Evolutionary conservation across 345 rosid species (phyloP).

Genomic region (Ceriops zippeliana): DNA sequence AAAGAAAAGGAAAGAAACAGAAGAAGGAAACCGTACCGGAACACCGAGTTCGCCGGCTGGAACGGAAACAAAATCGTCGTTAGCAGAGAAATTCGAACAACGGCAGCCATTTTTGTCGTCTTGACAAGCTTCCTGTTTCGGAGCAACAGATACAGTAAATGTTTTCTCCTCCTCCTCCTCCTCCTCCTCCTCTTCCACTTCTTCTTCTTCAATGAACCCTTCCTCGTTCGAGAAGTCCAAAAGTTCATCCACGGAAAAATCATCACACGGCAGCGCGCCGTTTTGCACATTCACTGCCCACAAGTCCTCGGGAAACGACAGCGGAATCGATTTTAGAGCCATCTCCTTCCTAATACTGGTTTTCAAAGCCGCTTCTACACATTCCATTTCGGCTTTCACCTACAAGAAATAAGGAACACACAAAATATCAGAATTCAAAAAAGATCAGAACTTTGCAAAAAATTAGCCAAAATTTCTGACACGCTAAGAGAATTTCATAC

Average conservation of each 20-base stretch:
- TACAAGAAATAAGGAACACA: background rate
- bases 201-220: conserved; percentile 39
- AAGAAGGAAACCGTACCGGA: conserved; percentile 44
- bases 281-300: conserved; percentile 33
- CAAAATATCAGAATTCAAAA: conserved; percentile 6
- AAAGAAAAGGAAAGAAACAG: background rate
- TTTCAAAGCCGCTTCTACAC: conserved; percentile 67
- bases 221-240: conserved; percentile 76
- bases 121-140: conserved; percentile 15
- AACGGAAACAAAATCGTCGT: conserved; percentile 39
- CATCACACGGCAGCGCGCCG: conserved; percentile 45
- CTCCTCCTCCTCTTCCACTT: conserved; percentile 6
- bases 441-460: background rate
- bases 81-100: conserved; percentile 17
- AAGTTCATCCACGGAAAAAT: conserved; percentile 68
- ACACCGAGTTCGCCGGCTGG: conserved; percentile 53
- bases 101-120: conserved; percentile 15
- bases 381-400: conserved; percentile 49
- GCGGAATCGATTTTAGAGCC: conserved; percentile 39
- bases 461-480: no score
- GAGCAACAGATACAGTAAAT: conserved; percentile 20
- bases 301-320: conserved; percentile 34
- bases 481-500: conserved; percentile 10
- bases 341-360: conserved; percentile 56
- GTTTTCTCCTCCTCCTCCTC: conserved; percentile 2